Base-by-base conservation (phyloP, 2,329 filamentous ascomycete genomes). In the Akanthomyces dipterigenus region DNA sequence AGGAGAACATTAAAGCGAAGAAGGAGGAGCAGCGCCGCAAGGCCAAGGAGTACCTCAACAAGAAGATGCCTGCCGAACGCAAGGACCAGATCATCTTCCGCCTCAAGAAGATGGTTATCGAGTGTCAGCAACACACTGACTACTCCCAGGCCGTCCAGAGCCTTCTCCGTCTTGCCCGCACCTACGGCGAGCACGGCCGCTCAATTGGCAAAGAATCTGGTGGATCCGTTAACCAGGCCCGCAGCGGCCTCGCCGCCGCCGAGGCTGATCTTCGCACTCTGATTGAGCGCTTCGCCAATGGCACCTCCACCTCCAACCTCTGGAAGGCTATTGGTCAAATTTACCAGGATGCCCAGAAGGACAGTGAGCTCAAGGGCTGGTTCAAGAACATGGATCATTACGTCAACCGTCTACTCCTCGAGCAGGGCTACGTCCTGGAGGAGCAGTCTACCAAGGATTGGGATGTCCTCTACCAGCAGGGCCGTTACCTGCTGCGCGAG, bases 51-150 rank as follows among this genome's bases (percentile, higher is more conserved):
- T 98, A 98, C 73, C 78, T 97, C 60, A 82, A 85, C 67, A 84
- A 87, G 70, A 99, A 98, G 82, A 83, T 99, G 76, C 93, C 95
- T 1, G 79, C 93, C 75, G 93, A 98, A 74, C 91, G 95, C 63
- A 91, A 93, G 63, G 92, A 98, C 8, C 92, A 96, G 80, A 88
- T 88, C 61, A 88, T 97, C 69, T 96, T 87, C 84, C 90, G 95
- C 42, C 77, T 99, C 67, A 99, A 86, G 86, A 98, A 98, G 85
- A 96, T 98, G 89, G 79, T 99, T 43, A 87, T 97, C 50, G 95
- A 99, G 76, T 92, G 96, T 69, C 95, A 99, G 77, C 90, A 93
- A 61, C 95, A 98, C 71, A 85, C 90, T 62, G 93, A 99, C 70
- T 99, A 98, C 75, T 87, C 93, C 67, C 84, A 89, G 74, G 95